A percentile compares a stretch with the other conserved stretches of the same genome.
These are phyloP conservation scores for Alternaria conjuncta DNA, from an alignment of 2,329 filamentous ascomycete genomes.

Conservation along the genomic window DNA sequence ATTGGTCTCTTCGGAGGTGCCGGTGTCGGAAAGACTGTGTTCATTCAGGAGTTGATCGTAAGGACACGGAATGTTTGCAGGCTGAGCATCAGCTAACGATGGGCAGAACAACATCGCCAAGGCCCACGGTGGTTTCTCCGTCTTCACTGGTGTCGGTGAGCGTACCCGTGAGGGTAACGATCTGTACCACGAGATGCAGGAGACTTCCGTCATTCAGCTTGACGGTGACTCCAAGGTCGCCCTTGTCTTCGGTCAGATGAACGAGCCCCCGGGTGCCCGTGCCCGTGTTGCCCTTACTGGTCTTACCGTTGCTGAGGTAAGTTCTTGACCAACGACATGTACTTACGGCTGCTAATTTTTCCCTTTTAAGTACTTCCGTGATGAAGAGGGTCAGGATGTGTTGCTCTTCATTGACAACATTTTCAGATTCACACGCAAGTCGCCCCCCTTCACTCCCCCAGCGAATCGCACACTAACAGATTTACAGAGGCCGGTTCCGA, in stretches of 20 bases:
- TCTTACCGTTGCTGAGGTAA: conserved; percentile 31
- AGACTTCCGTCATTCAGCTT: conserved; percentile 98
- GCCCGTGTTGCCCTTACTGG: conserved; percentile 99
- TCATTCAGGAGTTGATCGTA: conserved; percentile 99
- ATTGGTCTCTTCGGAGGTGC: conserved; percentile 99
- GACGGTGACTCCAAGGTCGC: conserved; percentile 99
- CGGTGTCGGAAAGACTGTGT: conserved; percentile 99
- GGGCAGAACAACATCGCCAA: conserved; percentile 98
- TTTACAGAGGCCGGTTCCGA: conserved; percentile 86
- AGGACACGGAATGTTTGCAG: conserved; percentile 33
- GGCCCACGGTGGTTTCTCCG: conserved; percentile 99
- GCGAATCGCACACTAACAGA: not conserved
- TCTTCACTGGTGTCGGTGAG: conserved; percentile 99
- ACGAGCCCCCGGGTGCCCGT: conserved; percentile 99
- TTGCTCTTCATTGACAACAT: conserved; percentile 99
- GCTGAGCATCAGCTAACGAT: conserved; percentile 30
- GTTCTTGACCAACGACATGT: not conserved
- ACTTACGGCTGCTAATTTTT: too few relatives aligned
- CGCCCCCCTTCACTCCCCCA: not conserved
- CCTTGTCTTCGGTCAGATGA: conserved; percentile 99
- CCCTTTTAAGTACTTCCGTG: conserved; percentile 88
- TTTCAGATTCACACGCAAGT: conserved; percentile 67
- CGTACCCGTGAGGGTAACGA: conserved; percentile 99
- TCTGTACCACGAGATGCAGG: conserved; percentile 99
- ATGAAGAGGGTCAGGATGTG: conserved; percentile 88